A percentile compares a stretch with the other conserved stretches of the same genome.
Evolutionary conservation across 495 filamentous ascomycete genomes (phyloP).

Genomic region (Evernia prunastri): DNA sequence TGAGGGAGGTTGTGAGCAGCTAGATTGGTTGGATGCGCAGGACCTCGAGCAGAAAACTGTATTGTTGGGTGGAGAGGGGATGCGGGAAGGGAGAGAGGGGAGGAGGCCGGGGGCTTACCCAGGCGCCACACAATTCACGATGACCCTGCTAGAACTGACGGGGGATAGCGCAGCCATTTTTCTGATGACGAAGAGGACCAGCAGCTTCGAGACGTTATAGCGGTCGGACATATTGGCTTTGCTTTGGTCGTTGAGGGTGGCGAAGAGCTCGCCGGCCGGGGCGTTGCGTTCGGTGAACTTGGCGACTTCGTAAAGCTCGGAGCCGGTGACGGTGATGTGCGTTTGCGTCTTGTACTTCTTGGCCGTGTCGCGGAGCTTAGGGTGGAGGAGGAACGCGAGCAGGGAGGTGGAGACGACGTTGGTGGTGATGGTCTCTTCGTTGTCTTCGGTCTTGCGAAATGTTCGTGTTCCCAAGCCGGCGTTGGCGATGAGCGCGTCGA

Average conservation of each 20-base stretch:
- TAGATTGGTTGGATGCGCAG: neutral
- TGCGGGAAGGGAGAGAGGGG: too few relatives aligned
- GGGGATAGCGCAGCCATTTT: slow-evolving; percentile 35
- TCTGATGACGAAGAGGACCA: slow-evolving; percentile 43
- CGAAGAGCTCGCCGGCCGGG: slow-evolving; percentile 28
- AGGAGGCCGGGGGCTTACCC: slow-evolving; percentile 36
- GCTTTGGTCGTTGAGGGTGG: slow-evolving; percentile 31
- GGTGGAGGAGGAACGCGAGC: slow-evolving; percentile 36
- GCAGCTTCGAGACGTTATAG: slow-evolving; percentile 48
- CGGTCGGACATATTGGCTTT: slow-evolving; percentile 26
- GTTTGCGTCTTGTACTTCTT: slow-evolving; percentile 23
- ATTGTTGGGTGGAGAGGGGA: too few relatives aligned
- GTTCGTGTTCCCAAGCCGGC: slow-evolving; percentile 35
- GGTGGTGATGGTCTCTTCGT: slow-evolving; percentile 40
- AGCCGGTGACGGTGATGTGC: slow-evolving; percentile 34
- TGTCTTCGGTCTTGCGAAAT: slow-evolving; percentile 14
- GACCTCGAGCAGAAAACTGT: too few relatives aligned
- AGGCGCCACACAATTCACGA: slow-evolving; percentile 46
- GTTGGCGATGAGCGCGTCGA: slow-evolving; percentile 44
- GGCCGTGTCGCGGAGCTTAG: slow-evolving; percentile 34
- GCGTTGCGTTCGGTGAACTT: slow-evolving; percentile 32
- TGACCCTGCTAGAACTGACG: slow-evolving; percentile 30
- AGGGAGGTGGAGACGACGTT: slow-evolving; percentile 49
- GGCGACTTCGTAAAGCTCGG: slow-evolving; percentile 37
- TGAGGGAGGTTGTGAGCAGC: neutral